Percentiles rank a stretch among this genome's conserved stretches.
phyloP scores from a whole-genome alignment of 2,329 filamentous ascomycete genomes.

The Pseudopyricularia javanii region DNA sequence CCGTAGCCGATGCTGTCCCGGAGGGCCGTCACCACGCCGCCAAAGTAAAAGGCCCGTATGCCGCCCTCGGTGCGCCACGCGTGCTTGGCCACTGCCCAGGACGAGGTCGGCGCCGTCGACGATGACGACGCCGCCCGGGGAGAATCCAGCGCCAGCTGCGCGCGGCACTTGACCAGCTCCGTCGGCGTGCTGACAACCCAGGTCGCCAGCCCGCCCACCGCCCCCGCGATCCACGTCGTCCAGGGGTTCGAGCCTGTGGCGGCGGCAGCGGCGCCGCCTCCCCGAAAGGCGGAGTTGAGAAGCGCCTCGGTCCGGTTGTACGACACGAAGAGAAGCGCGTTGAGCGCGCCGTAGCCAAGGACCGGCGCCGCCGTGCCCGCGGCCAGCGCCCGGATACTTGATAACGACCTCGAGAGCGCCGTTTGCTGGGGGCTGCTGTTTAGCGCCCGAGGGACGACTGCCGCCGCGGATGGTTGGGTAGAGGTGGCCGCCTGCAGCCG shows the following conservation, averaged over 20 bases:
- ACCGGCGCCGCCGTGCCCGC: conserved; percentile 73
- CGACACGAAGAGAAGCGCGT: conserved; percentile 77
- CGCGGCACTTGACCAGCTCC: conserved; percentile 81
- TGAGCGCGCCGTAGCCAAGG: conserved; percentile 80
- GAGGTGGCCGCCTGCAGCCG: conserved; percentile 56
- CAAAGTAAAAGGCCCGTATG: conserved; percentile 63
- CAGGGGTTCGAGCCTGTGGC: conserved; percentile 35
- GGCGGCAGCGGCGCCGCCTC: background rate
- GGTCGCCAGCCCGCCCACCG: conserved; percentile 69
- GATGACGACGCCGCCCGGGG: background rate
- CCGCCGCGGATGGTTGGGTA: conserved; percentile 8
- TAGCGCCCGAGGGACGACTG: conserved; percentile 10
- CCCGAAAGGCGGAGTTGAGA: conserved; percentile 28
- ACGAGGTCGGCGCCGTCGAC: conserved; percentile 28
- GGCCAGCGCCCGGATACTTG: conserved; percentile 20
- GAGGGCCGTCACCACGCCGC: conserved; percentile 68
- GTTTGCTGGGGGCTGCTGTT: conserved; percentile 7
- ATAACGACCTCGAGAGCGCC: background rate
- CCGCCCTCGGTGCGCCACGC: conserved; percentile 45
- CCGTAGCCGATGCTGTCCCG: conserved; percentile 89
- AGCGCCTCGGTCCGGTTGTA: conserved; percentile 73
- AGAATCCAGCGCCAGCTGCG: conserved; percentile 42
- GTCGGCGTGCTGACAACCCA: conserved; percentile 82
- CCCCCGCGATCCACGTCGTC: conserved; percentile 69
- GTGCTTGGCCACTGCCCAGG: conserved; percentile 50